A percentile compares a stretch with the other conserved stretches of the same genome.
Evolutionary conservation across 1,284 basidiomycete genomes (phyloP).

Genomic region (Naganishia sp.): DNA sequence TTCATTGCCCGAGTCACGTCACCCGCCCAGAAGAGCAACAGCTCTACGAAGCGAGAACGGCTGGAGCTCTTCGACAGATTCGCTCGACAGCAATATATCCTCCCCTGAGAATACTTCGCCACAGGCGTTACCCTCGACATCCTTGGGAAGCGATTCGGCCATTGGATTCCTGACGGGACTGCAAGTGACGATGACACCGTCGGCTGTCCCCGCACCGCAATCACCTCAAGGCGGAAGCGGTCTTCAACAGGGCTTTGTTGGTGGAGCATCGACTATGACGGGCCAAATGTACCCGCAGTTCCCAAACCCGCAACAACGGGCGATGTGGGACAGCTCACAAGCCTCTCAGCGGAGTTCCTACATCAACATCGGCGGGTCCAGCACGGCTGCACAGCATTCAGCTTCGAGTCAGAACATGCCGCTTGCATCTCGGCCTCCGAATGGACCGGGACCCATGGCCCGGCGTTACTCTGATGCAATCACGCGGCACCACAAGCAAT

Average conservation of each 20-base stretch:
- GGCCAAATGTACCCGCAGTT: not conserved
- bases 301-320: not conserved
- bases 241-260: no score
- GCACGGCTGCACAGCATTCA: no score
- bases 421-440: not conserved
- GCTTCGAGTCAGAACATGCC: not conserved
- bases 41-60: constrained; percentile 7
- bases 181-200: not conserved
- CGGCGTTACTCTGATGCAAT: constrained; percentile 18
- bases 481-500: constrained; percentile 5
- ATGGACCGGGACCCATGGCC: constrained; percentile 2
- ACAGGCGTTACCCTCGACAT: not conserved
- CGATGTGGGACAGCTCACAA: not conserved
- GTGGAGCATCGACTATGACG: not conserved
- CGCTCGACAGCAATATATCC: constrained; percentile 1
- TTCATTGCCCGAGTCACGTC: not conserved
- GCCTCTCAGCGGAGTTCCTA: not conserved
- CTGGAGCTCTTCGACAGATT: constrained; percentile 17
- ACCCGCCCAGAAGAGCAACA: not conserved
- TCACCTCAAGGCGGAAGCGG: not conserved
- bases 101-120: not conserved
- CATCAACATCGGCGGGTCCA: no score
- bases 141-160: not conserved
- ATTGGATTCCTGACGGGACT: not conserved
- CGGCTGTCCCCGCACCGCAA: not conserved